A percentile compares a stretch with the other conserved stretches of the same genome.
These are phyloP conservation scores for Heliocybe sulcata DNA, from an alignment of 1,284 basidiomycete species.

Conservation along the genomic window DNA sequence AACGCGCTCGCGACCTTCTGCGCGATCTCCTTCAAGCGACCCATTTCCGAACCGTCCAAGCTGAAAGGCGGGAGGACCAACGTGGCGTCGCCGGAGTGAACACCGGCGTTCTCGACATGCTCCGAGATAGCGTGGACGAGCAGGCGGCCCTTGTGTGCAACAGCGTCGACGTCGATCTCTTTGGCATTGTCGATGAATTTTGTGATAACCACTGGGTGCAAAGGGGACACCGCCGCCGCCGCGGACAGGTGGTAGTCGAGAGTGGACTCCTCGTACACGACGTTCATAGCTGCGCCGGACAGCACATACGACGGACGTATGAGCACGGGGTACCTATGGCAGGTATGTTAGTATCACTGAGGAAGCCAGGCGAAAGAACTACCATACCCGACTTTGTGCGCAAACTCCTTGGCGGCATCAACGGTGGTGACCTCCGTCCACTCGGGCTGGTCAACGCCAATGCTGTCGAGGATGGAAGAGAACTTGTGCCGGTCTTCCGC, in stretches of 20 bases:
- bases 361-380: neutral
- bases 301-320: conserved; percentile 97
- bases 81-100: conserved; percentile 98
- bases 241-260: conserved; percentile 92
- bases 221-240: conserved; percentile 91
- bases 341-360: conserved; percentile 7
- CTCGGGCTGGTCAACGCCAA: conserved; percentile 95
- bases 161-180: conserved; percentile 98
- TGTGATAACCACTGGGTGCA: conserved; percentile 96
- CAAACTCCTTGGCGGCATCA: conserved; percentile 89
- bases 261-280: conserved; percentile 87
- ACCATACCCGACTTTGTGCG: conserved; percentile 71
- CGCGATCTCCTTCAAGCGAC: conserved; percentile 87
- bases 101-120: conserved; percentile 98
- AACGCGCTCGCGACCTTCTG: conserved; percentile 94
- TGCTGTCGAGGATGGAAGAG: conserved; percentile 90
- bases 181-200: conserved; percentile 98
- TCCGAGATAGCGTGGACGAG: conserved; percentile 96
- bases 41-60: conserved; percentile 70
- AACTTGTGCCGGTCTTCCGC: conserved; percentile 99
- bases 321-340: conserved; percentile 81
- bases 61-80: conserved; percentile 97
- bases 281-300: conserved; percentile 99
- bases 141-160: conserved; percentile 92
- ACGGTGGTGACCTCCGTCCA: conserved; percentile 92